Base-by-base conservation (phyloP, 371 early-diverging fungal genomes). In the Apophysomyces trapeziformis region DNA sequence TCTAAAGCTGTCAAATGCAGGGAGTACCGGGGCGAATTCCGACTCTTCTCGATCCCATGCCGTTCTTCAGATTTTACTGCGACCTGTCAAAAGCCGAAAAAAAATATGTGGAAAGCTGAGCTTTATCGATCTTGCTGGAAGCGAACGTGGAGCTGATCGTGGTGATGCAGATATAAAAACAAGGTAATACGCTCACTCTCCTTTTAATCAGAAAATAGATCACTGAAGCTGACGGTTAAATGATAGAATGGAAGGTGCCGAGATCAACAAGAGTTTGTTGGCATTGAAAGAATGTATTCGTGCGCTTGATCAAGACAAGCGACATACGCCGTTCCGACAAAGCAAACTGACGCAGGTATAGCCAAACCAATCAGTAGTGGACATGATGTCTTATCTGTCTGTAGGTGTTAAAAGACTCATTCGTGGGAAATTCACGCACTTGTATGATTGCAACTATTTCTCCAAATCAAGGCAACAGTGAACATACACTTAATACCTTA, bases 211-310 rank as follows among this genome's bases (percentile, higher is more conserved):
- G n/a, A n/a, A 16, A 12, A 9, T 14, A 13, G 43, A 11, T 37
- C 2, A n/a, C 41, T 14, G 7, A 7, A 50, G n/a, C 54, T 50
- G 16, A 50, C 54, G 18, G 21, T 50, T n/a, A 21, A 4, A 50
- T 50, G 50, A n/a, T 61, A 89, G 93, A 67, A 95, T 95, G 95
- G 99, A 99, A 78, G 99, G 99, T 9, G 93, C 98, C 4, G 99
- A 98, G 78, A 99, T 99, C 82, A 99, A 99, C 86, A 99, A 98
- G 85, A 95, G 96, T 72, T 80, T 99, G 61, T 79, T 99, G 58
- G 99, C 98, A 1, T 78, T 99, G 57, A 99, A 99, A 73, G 99
- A 99, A 71, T 99, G 99, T 75, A 99, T 99, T 66, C 91, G 99
- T 62, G 98, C 99, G 6, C 77, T 99, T 46, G 99, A 98, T 73